Conservation (phyloP, 495 filamentous ascomycete genomes). For the Platismatia glauca region DNA sequence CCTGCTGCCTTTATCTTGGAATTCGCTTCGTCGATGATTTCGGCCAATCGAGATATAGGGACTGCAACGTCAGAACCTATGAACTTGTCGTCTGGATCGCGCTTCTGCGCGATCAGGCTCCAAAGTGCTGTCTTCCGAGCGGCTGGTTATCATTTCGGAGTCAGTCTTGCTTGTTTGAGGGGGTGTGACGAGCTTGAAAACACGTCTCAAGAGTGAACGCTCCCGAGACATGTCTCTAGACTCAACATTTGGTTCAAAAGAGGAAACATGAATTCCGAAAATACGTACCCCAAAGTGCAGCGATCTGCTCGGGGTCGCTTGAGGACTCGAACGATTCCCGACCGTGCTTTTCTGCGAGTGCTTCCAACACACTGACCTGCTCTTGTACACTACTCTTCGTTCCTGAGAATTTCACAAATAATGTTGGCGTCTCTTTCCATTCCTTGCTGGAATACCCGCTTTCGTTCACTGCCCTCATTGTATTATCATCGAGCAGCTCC, state of each 20-base stretch:
- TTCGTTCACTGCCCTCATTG: conserved; percentile 58
- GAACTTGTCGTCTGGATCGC: conserved; percentile 47
- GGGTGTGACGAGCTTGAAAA: no score
- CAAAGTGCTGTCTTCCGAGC: conserved; percentile 54
- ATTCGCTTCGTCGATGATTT: conserved; percentile 56
- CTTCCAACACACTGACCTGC: conserved; percentile 49
- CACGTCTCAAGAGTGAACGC: no score
- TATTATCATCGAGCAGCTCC: conserved; percentile 56
- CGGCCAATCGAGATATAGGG: conserved; percentile 51
- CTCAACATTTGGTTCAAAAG: no score
- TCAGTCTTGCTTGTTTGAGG: no score
- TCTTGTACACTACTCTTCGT: conserved; percentile 50
- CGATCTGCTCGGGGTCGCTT: conserved; percentile 44
- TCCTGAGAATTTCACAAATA: conserved; percentile 62
- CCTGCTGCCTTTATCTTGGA: conserved; percentile 47
- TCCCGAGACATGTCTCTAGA: no score
- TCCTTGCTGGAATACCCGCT: conserved; percentile 43
- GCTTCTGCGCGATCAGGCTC: conserved; percentile 51
- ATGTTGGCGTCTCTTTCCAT: conserved; percentile 54
- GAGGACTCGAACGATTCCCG: conserved; percentile 53
- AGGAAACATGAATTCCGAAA: no score
- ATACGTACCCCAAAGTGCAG: conserved; percentile 55
- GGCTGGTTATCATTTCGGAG: no score
- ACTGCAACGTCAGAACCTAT: conserved; percentile 63
- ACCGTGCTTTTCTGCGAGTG: conserved; percentile 41